Evolutionary conservation across 2,329 filamentous ascomycete genomes (phyloP).

Genomic region (Aureobasidium pullulans): DNA sequence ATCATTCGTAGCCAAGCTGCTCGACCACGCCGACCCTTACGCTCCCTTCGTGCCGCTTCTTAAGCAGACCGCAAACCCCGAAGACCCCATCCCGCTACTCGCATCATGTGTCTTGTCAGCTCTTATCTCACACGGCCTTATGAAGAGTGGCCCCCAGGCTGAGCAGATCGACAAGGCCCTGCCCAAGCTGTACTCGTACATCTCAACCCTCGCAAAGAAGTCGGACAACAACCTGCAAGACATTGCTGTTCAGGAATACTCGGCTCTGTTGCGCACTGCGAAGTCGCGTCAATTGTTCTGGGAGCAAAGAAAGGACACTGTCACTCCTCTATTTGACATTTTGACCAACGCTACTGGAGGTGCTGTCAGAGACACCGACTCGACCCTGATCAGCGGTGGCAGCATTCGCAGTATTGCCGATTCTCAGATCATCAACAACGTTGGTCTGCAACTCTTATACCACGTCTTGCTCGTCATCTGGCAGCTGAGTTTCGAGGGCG

Average conservation of each 20-base stretch:
- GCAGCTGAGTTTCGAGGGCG: constrained; percentile 88
- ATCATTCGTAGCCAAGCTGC: constrained; percentile 65
- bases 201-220: constrained; percentile 75
- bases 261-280: constrained; percentile 68
- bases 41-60: constrained; percentile 79
- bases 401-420: constrained; percentile 53
- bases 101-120: constrained; percentile 79
- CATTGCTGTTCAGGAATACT: constrained; percentile 89
- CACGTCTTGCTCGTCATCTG: constrained; percentile 89
- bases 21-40: constrained; percentile 61
- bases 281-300: constrained; percentile 78
- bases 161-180: constrained; percentile 66
- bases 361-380: constrained; percentile 55
- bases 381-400: constrained; percentile 45
- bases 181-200: constrained; percentile 75
- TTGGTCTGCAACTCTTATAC: constrained; percentile 88
- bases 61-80: constrained; percentile 72
- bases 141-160: constrained; percentile 52
- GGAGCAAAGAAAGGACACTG: constrained; percentile 78
- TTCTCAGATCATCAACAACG: constrained; percentile 58
- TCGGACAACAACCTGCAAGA: constrained; percentile 87
- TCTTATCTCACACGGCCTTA: constrained; percentile 60
- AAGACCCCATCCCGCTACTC: constrained; percentile 82
- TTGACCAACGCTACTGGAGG: constrained; percentile 66
- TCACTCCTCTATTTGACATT: constrained; percentile 75